These are phyloP conservation scores for Leishmania guyanensis DNA, from an alignment of 208 protist species.

Conservation along the genomic window DNA sequence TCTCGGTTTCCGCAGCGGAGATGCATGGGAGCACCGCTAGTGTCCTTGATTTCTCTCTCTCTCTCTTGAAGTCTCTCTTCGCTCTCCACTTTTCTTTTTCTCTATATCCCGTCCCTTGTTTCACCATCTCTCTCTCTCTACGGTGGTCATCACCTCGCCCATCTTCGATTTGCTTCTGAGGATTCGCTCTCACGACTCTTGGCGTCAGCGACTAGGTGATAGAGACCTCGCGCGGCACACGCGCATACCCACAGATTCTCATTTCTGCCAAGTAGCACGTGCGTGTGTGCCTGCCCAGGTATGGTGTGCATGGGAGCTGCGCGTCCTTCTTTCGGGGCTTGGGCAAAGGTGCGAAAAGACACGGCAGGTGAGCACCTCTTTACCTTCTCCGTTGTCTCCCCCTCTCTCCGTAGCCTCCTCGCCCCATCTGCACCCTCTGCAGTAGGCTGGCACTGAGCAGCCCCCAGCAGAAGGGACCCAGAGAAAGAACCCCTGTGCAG, in stretches of 20 bases:
- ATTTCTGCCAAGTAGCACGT: background rate
- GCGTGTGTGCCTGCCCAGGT: background rate
- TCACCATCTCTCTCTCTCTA: slow-evolving; percentile 5
- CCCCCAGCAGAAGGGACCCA: background rate
- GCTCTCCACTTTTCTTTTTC: background rate
- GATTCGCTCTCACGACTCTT: background rate
- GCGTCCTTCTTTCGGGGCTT: background rate
- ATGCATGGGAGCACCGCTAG: background rate
- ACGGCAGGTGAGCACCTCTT: background rate
- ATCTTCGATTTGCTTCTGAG: background rate
- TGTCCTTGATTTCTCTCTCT: background rate
- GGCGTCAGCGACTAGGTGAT: background rate
- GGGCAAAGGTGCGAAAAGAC: background rate
- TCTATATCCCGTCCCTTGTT: background rate
- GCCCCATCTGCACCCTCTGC: background rate
- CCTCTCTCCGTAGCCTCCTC: background rate
- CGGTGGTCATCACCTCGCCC: background rate
- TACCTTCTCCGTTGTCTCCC: background rate
- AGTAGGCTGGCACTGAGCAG: background rate
- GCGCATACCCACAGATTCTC: background rate
- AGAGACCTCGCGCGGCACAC: background rate
- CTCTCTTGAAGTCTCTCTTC: background rate
- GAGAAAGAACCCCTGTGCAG: background rate
- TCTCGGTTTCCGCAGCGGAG: background rate
- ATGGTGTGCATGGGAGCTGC: background rate